Conservation (phyloP, 768 basidiomycete species). For the Russula earlei region DNA sequence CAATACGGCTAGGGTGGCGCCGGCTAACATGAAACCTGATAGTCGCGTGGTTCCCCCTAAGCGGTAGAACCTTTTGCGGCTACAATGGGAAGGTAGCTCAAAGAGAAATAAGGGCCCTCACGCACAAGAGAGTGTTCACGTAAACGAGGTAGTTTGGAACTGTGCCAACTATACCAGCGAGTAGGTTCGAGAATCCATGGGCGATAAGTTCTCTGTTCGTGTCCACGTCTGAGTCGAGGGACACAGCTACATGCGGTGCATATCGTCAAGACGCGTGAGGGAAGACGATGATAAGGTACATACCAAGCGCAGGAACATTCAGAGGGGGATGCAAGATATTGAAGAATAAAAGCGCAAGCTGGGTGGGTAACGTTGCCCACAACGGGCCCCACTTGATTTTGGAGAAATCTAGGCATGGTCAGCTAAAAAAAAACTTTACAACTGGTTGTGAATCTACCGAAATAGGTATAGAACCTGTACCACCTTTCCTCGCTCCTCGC, state of each 20-base stretch:
- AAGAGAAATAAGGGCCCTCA: not conserved
- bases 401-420: constrained; percentile 40
- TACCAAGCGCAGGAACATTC: constrained; percentile 84
- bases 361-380: constrained; percentile 83
- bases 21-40: constrained; percentile 77
- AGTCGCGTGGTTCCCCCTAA: constrained; percentile 82
- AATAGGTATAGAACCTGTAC: constrained; percentile 82
- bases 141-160: constrained; percentile 89
- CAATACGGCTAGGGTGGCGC: constrained; percentile 61
- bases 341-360: constrained; percentile 86
- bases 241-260: constrained; percentile 49
- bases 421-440: not conserved
- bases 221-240: constrained; percentile 79
- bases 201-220: constrained; percentile 88
- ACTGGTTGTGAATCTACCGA: constrained; percentile 39
- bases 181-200: constrained; percentile 86
- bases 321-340: constrained; percentile 78
- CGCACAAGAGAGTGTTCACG: constrained; percentile 51
- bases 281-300: constrained; percentile 17
- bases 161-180: constrained; percentile 70
- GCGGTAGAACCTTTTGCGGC: constrained; percentile 63
- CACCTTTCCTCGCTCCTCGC: constrained; percentile 42
- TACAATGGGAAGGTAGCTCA: constrained; percentile 16
- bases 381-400: constrained; percentile 56
- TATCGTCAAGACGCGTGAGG: not conserved